A percentile compares a stretch with the other conserved stretches of the same genome.
These are phyloP conservation scores for Vitis hybrid DNA, from an alignment of 177 flowering plant species.

Conservation along the genomic window DNA sequence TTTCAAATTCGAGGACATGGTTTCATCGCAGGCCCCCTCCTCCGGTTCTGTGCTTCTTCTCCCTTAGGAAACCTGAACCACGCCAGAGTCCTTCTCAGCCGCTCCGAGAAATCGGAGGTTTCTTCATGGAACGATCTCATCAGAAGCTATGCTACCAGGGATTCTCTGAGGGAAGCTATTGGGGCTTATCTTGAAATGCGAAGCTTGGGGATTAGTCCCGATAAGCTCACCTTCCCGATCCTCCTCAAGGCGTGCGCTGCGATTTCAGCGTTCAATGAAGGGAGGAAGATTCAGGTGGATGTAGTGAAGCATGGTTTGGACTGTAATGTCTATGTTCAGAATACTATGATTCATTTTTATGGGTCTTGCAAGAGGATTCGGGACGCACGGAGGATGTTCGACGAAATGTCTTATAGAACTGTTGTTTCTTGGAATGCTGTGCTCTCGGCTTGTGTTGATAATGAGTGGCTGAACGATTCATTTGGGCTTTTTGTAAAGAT, in stretches of 20 bases:
- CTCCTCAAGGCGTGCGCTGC: constrained; percentile 63
- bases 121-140: constrained; percentile 63
- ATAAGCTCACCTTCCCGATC: constrained; percentile 61
- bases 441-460: constrained; percentile 50
- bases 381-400: constrained; percentile 58
- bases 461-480: constrained; percentile 32
- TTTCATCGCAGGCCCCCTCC: constrained; percentile 34
- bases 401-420: constrained; percentile 50
- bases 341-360: constrained; percentile 58
- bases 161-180: constrained; percentile 38
- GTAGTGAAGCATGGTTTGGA: constrained; percentile 50
- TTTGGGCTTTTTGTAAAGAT: constrained; percentile 44
- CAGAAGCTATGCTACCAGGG: constrained; percentile 41
- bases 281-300: constrained; percentile 56
- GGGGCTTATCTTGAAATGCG: constrained; percentile 36
- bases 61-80: constrained; percentile 28
- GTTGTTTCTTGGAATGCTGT: constrained; percentile 75
- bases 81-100: constrained; percentile 33
- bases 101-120: constrained; percentile 19
- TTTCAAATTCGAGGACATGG: constrained; percentile 61
- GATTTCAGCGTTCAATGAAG: constrained; percentile 34
- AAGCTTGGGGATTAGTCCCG: constrained; percentile 31
- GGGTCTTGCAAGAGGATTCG: constrained; percentile 49
- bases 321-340: constrained; percentile 56
- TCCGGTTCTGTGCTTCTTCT: constrained; percentile 41